Conservation (phyloP, 2,329 filamentous ascomycete species). For the Sporothrix globosa region DNA sequence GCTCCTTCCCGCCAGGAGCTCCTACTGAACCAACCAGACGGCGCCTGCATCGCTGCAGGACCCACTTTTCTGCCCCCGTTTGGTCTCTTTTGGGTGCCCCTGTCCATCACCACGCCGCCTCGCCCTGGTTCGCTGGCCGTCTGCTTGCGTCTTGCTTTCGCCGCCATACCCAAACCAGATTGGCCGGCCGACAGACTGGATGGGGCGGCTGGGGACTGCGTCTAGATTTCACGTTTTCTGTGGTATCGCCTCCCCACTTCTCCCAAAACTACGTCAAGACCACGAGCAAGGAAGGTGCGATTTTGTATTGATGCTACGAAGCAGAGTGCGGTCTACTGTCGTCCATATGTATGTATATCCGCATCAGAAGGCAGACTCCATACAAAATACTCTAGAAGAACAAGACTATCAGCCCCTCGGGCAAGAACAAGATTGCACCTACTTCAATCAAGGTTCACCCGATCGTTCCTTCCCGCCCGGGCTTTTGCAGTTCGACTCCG, state of each 20-base stretch:
- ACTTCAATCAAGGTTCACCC: not conserved
- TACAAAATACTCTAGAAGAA: too few relatives aligned
- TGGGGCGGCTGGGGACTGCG: not conserved
- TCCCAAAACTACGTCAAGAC: not conserved
- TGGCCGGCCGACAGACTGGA: slow-evolving; percentile 22
- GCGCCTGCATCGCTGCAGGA: not conserved
- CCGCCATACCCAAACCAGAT: slow-evolving; percentile 24
- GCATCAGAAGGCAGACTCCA: not conserved
- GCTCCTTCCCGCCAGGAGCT: slow-evolving; percentile 8
- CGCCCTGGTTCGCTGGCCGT: too few relatives aligned
- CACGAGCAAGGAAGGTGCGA: too few relatives aligned
- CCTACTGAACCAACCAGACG: slow-evolving; percentile 17
- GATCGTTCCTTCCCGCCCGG: not conserved
- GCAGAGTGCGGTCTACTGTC: too few relatives aligned
- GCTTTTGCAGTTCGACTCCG: not conserved
- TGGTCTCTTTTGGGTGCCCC: not conserved
- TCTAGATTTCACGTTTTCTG: slow-evolving; percentile 11
- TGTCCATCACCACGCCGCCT: not conserved
- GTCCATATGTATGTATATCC: too few relatives aligned
- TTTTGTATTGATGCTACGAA: too few relatives aligned
- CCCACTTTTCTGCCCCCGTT: not conserved
- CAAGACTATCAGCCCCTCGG: slow-evolving; percentile 9
- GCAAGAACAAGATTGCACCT: not conserved
- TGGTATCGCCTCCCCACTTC: not conserved
- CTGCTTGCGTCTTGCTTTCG: not conserved